Base-by-base conservation (phyloP, 192 early-diverging fungal genomes). In the Umbelopsis sp. region DNA sequence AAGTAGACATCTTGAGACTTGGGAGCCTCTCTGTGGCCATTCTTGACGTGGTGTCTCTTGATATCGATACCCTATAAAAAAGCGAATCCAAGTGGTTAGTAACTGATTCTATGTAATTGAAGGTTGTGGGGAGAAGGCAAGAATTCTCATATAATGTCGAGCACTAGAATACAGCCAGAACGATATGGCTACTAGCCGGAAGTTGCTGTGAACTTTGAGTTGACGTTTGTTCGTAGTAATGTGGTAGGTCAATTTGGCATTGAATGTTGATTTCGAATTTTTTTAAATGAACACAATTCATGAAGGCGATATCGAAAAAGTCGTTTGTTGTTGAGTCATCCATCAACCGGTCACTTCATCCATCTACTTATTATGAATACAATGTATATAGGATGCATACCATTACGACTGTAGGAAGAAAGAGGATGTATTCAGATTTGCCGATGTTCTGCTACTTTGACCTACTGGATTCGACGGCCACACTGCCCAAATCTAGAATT, bases 21-120 rank as follows among this genome's bases (percentile, higher is more conserved):
- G 79, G 97, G 95, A 74, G 90, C 93, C 72, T 87, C 81, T 78
- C 97, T 87, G 85, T 90, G 87, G 69, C 84, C 90, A 85, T 93
- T 97, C 93, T 94, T 97, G 79, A 92, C 92, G 92, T 99, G 97
- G 90, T 98, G 95, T 84, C 96, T 96, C 85, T 92, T 91, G 80
- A 95, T 91, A 91, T 98, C 97, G 88, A 97, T 96, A 96, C 96
- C 97, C 98, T 95, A 84, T 51, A 68, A 35, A 47, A 18, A 65
- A 50, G 50, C 16, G 9, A 66, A 33, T 15, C 0, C 16, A 16
- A 58, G 12, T 25, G 30, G 30, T 61, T 61, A 61, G 55, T 27
- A n/a, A 23, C 5, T 9, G 37, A 41, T 41, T 6, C 37, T 10
- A 41, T 41, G 27, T 4, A 41, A 41, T 41, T 41, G 37, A 6